Base-by-base conservation (phyloP, 202 grass and related monocot species). In the Brachypodium distachyon region DNA sequence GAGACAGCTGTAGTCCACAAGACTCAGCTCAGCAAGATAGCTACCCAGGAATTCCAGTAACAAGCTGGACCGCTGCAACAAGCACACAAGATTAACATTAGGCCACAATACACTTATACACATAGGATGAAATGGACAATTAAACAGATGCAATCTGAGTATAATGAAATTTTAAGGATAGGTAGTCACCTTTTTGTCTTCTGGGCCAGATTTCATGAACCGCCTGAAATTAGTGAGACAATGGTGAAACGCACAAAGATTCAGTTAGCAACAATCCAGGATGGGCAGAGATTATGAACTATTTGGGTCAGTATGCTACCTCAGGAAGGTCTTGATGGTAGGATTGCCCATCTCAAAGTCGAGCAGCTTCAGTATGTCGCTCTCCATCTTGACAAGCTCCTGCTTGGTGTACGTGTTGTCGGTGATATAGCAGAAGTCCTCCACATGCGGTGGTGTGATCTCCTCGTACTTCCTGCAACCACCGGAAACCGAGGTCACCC, bases 381-480 rank as follows among this genome's bases (percentile, higher is more conserved):
- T 81, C 82, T 98, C 95, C 91, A 95, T 95, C 73, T 88, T 83
- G 40, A 98, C 37, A n/a, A 97, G 66, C 81, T 97, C 93, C 78
- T 87, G 88, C 55, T 65, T 93, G 34, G 90, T 93, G 84, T 93
- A 97, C 18, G 93, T 97, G 67, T 93, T 97, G 54, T 97, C 90
- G 1, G 94, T 97, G 60, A 93, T 93, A 60, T 89, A 97, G 71
- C 90, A 97, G 61, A 97, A 97, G 61, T 93, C 94, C 74, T 97
- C 90, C 4, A 85, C 81, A 26, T 91, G 81, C 0, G 94, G 90
- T 0, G 86, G 83, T 3, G 18, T 85, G 26, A 94, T 97, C 73
- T 97, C 91, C 82, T 94, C 94, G 19, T 94, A 97, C 84, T 92
- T 97, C 61, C 94, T 97, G 86, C 69, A 9, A 50, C 1, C 51